Evolutionary conservation across 345 rosid genomes (phyloP).

Genomic region (Eucalyptus regnans): DNA sequence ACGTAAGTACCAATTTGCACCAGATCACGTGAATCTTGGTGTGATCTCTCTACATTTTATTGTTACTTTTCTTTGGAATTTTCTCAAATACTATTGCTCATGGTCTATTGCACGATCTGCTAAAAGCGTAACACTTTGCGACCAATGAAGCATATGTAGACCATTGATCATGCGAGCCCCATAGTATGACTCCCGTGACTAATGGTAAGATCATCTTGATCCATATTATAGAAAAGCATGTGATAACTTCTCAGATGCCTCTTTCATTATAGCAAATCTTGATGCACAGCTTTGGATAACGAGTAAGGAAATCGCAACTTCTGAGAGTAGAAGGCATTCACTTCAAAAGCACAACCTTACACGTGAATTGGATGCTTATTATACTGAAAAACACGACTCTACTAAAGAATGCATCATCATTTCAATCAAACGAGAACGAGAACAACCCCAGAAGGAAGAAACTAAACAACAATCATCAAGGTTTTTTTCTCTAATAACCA

Average conservation of each 20-base stretch:
- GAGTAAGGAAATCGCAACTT: neutral
- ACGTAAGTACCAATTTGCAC: too few species aligned
- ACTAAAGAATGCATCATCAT: neutral
- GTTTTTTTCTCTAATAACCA: neutral
- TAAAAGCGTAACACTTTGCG: neutral
- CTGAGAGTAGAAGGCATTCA: neutral
- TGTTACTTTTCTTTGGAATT: neutral
- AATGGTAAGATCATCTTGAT: neutral
- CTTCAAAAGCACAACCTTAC: neutral
- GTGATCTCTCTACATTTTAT: neutral
- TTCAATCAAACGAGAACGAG: neutral
- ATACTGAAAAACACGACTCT: neutral
- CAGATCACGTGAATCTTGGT: neutral
- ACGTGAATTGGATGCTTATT: neutral
- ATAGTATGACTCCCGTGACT: neutral
- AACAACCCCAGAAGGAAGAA: too few species aligned
- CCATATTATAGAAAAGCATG: neutral
- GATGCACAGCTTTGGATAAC: neutral
- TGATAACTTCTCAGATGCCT: neutral
- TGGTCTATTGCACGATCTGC: neutral
- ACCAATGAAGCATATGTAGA: neutral
- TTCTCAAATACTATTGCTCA: neutral
- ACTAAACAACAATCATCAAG: neutral
- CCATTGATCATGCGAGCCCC: neutral
- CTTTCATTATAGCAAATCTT: neutral